A percentile compares a stretch with the other conserved stretches of the same genome.
Evolutionary conservation across 345 rosid genomes (phyloP).

Genomic region (Gossypium rotundifolium): DNA sequence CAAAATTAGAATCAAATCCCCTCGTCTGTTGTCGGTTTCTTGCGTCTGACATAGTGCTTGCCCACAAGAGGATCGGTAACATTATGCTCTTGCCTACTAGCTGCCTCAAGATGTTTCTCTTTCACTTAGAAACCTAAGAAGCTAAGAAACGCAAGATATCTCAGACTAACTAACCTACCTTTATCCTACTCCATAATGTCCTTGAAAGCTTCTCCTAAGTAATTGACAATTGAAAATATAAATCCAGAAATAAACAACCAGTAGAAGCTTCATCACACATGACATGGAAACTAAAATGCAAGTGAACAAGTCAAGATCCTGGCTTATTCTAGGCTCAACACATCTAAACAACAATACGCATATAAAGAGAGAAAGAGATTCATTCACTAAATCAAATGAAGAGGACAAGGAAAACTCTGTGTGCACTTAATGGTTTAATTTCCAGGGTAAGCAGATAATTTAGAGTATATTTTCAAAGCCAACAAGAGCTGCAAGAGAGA

Average conservation of each 20-base stretch:
- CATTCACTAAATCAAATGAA: neutral
- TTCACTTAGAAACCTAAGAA: neutral
- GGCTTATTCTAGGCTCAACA: neutral
- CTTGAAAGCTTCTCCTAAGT: neutral
- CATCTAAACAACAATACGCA: neutral
- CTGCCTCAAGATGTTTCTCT: neutral
- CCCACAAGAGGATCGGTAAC: no score
- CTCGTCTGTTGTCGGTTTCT: no score
- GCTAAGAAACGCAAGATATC: neutral
- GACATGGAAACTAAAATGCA: neutral
- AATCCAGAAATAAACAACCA: neutral
- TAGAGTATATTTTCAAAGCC: neutral
- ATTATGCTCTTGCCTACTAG: neutral
- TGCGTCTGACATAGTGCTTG: no score
- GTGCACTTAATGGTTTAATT: neutral
- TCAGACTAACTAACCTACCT: neutral
- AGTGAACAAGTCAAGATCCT: neutral
- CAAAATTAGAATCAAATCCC: no score
- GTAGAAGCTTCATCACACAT: neutral
- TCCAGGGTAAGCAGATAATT: neutral
- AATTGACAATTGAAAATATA: neutral
- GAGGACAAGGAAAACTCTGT: neutral
- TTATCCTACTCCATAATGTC: neutral
- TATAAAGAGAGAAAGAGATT: no score
- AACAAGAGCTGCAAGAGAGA: slow-evolving; percentile 3